These are phyloP conservation scores for Paecilomyces fulvus DNA, from an alignment of 2,329 filamentous ascomycete genomes.

Conservation along the genomic window DNA sequence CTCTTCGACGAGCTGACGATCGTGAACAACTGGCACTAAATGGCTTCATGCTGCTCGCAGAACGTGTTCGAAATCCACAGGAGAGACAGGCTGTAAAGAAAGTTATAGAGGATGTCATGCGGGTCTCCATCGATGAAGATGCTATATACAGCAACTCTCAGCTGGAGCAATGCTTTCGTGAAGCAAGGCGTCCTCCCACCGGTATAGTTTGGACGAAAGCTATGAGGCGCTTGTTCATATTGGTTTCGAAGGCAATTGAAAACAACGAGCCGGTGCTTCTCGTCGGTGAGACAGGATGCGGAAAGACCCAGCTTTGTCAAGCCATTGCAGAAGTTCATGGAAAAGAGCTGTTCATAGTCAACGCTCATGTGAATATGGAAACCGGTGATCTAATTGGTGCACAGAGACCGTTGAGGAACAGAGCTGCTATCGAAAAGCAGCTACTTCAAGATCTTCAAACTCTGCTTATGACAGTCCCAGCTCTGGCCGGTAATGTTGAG, in stretches of 20 bases:
- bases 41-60: conserved; percentile 92
- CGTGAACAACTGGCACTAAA: conserved; percentile 83
- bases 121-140: conserved; percentile 67
- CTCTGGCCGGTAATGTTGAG: conserved; percentile 11
- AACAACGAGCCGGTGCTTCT: conserved; percentile 92
- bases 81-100: conserved; percentile 77
- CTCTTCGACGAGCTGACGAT: conserved; percentile 71
- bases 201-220: conserved; percentile 85
- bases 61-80: conserved; percentile 84
- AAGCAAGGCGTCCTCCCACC: conserved; percentile 24
- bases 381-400: conserved; percentile 96
- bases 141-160: conserved; percentile 59
- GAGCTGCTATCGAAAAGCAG: conserved; percentile 59
- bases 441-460: conserved; percentile 53
- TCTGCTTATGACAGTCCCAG: conserved; percentile 30
- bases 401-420: conserved; percentile 82
- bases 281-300: conserved; percentile 93
- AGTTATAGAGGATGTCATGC: conserved; percentile 86
- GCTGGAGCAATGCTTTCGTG: conserved; percentile 48
- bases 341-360: conserved; percentile 77
- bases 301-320: conserved; percentile 95
- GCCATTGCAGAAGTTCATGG: conserved; percentile 72
- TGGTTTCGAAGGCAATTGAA: conserved; percentile 76
- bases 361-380: conserved; percentile 96
- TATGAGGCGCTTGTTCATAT: conserved; percentile 82